Evolutionary conservation across 768 basidiomycete genomes (phyloP), one percentile per base, ranked within the genome.

Genomic region (Zangia roseola): DNA sequence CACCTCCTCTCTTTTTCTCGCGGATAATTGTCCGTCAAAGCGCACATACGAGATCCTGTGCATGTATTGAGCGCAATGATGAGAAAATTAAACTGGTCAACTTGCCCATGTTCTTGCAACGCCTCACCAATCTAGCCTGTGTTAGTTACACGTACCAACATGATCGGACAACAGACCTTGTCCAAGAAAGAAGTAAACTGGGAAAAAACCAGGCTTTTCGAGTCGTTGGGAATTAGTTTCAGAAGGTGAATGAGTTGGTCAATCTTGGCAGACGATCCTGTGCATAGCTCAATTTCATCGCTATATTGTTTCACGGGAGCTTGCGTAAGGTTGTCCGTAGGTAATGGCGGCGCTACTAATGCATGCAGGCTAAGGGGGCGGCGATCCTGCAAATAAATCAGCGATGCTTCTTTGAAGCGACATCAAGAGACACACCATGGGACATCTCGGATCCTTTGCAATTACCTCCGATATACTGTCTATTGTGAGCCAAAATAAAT

Each of bases 11-110:
- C 92, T 80, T 57, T 79, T 76, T 58, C 80, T 84, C 2, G 84
- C 86, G n/a, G 88, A 87, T 82, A 94, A 84, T 57, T 84, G 77
- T 1, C 92, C 92, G 51, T 93, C 92, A 57, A 94, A 92, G 2
- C 88, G 83, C 33, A 87, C 82, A 55, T 81, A 92, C 0, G 83
- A 61, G 24, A 94, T 88, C 0, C 87, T 90, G 53, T 7, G 17
- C 6, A 10, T 16, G 24, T 25, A n/a, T 47, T 58, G 16, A 56
- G 34, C 30, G 45, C 17, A 45, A n/a, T 10, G 41, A 39, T 34
- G 2, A 8, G 33, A 21, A 4, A 20, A 31, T 41, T 41, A 30
- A 7, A 35, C 17, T 42, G 25, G 14, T 30, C 25, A 12, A 59
- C 74, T 53, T 55, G 81, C 88, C 82, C 84, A 57, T 78, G 78